A percentile compares a stretch with the other conserved stretches of the same genome.
These are phyloP conservation scores for Physcia stellaris DNA, from an alignment of 495 filamentous ascomycete genomes.

Conservation along the genomic window DNA sequence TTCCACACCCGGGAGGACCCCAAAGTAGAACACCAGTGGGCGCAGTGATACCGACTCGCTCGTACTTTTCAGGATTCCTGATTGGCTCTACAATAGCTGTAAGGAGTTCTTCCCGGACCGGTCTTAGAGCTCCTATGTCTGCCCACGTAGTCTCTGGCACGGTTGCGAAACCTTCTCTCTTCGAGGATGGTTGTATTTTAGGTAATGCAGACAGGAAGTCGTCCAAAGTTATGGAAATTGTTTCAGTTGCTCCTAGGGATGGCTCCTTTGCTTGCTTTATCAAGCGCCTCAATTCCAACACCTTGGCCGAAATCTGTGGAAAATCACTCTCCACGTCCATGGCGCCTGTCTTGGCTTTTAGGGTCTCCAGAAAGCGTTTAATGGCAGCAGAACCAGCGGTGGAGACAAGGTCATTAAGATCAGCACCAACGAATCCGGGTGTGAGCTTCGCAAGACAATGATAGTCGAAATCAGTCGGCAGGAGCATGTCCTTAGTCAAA, in stretches of 20 bases:
- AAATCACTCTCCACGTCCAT: slow-evolving; percentile 36
- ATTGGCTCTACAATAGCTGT: slow-evolving; percentile 91
- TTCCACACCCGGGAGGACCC: slow-evolving; percentile 95
- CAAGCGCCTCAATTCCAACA: slow-evolving; percentile 38
- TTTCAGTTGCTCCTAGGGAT: slow-evolving; percentile 27
- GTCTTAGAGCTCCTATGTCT: slow-evolving; percentile 74
- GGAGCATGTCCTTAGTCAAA: slow-evolving; percentile 52
- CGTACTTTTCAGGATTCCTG: slow-evolving; percentile 66
- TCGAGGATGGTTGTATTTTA: slow-evolving; percentile 81
- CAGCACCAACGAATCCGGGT: slow-evolving; percentile 91
- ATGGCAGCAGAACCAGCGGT: slow-evolving; percentile 55
- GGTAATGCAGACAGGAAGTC: slow-evolving; percentile 70
- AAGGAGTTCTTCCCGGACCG: slow-evolving; percentile 67
- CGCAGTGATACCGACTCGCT: slow-evolving; percentile 68
- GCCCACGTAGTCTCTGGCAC: slow-evolving; percentile 95
- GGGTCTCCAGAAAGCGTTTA: slow-evolving; percentile 40
- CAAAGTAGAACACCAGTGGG: slow-evolving; percentile 89
- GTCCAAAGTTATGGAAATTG: slow-evolving; percentile 34
- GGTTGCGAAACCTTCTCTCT: slow-evolving; percentile 92
- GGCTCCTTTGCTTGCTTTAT: slow-evolving; percentile 38
- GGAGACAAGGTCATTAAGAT: slow-evolving; percentile 71
- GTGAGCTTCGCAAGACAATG: slow-evolving; percentile 72
- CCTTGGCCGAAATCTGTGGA: slow-evolving; percentile 23
- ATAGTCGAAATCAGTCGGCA: slow-evolving; percentile 66
- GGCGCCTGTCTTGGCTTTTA: slow-evolving; percentile 35